phyloP scores from a whole-genome alignment of 352 stramenopile genomes.

The Phytophthora multivora region DNA sequence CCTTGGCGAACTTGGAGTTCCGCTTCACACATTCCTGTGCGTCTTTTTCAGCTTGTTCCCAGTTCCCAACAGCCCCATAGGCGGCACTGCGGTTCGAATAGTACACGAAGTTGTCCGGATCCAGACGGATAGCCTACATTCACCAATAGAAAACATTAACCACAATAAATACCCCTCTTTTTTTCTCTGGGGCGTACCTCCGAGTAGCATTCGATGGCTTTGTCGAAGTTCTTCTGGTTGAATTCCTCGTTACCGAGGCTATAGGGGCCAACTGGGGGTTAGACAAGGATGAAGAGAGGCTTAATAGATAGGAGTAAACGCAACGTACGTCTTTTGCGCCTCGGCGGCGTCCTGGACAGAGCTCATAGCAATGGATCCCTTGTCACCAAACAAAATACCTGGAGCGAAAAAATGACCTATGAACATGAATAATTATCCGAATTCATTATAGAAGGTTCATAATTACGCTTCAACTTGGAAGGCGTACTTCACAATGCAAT shows the following conservation, averaged over 20 bases:
- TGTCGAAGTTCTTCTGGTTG: constrained; percentile 86
- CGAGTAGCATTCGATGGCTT: constrained; percentile 78
- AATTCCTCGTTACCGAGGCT: constrained; percentile 87
- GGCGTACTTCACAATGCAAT: too few species aligned
- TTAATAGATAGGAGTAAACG: background rate
- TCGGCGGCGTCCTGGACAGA: constrained; percentile 53
- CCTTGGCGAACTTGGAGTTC: constrained; percentile 79
- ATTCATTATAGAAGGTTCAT: too few species aligned
- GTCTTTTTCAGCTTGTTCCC: constrained; percentile 72
- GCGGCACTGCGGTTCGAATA: constrained; percentile 84
- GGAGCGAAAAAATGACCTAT: background rate
- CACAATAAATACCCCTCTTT: background rate
- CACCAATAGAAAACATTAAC: background rate
- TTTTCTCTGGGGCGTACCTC: constrained; percentile 42
- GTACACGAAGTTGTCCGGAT: constrained; percentile 81
- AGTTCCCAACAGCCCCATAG: constrained; percentile 71
- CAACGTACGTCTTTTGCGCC: constrained; percentile 67
- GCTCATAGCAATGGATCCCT: constrained; percentile 37
- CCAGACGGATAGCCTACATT: constrained; percentile 73
- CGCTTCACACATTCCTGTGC: constrained; percentile 74
- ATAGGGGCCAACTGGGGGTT: background rate
- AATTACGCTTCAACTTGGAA: too few species aligned
- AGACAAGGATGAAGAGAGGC: background rate
- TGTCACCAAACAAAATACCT: constrained; percentile 1
- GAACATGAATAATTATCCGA: too few species aligned